Evolutionary conservation across 768 basidiomycete species (phyloP).

Genomic region (Auricularia sp.): DNA sequence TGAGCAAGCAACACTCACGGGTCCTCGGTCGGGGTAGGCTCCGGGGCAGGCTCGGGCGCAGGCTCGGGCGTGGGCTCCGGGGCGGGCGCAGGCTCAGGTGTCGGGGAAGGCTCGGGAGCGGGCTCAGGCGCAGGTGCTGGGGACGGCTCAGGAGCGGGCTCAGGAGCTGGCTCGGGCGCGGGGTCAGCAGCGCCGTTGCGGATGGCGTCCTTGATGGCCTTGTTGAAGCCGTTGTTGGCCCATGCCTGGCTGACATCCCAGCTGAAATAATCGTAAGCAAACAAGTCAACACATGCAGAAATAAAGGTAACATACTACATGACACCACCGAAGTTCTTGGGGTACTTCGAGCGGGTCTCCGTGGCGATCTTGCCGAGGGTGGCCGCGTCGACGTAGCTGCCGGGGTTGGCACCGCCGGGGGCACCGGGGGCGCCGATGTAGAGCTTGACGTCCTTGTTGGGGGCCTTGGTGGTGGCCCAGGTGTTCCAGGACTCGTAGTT

Average conservation of each 20-base stretch:
- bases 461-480: slow-evolving; percentile 9
- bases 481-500: slow-evolving; percentile 5
- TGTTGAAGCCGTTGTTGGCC: background rate
- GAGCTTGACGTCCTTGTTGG: slow-evolving; percentile 12
- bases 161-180: background rate
- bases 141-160: background rate
- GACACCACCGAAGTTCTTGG: slow-evolving; percentile 3
- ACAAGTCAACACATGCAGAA: too few species aligned
- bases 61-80: background rate
- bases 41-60: background rate
- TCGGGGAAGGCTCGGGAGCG: background rate
- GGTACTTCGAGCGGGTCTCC: slow-evolving; percentile 6
- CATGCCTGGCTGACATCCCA: slow-evolving; percentile 1
- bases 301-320: background rate
- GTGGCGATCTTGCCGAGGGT: slow-evolving; percentile 9
- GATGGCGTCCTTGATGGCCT: slow-evolving; percentile 6
- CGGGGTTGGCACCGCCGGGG: slow-evolving; percentile 17
- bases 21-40: background rate
- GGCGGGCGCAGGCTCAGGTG: background rate
- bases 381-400: slow-evolving; percentile 7
- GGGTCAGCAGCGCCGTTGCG: background rate
- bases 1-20: too few species aligned
- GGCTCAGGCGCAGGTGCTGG: background rate
- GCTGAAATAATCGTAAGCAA: background rate
- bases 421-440: slow-evolving; percentile 13